These are phyloP conservation scores for Candida ponderosae DNA, from an alignment of 805 yeast species.

Conservation along the genomic window DNA sequence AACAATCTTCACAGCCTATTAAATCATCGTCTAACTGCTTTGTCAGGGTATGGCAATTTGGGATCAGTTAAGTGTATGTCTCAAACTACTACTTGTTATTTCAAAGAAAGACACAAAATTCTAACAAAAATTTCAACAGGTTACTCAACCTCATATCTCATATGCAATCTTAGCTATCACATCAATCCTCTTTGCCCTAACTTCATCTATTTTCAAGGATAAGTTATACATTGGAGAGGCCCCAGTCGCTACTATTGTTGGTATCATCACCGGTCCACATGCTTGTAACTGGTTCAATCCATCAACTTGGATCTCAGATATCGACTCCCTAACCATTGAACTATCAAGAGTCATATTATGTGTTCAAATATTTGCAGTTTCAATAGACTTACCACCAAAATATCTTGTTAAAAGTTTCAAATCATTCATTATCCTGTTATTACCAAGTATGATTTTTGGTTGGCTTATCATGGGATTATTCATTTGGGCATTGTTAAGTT, in stretches of 20 bases:
- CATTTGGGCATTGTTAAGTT: constrained; percentile 49
- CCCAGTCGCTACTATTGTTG: constrained; percentile 55
- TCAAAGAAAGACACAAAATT: too few species aligned
- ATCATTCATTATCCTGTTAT: constrained; percentile 46
- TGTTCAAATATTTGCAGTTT: constrained; percentile 65
- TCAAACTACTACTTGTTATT: too few species aligned
- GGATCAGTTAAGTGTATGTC: too few species aligned
- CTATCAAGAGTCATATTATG: constrained; percentile 57
- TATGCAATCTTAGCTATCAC: constrained; percentile 59
- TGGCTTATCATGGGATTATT: constrained; percentile 61
- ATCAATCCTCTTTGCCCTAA: constrained; percentile 46
- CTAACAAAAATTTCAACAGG: too few species aligned
- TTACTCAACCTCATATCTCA: constrained; percentile 27
- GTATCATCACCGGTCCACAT: constrained; percentile 53
- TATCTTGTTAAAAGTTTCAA: constrained; percentile 54
- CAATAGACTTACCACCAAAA: constrained; percentile 65
- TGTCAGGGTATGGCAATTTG: too few species aligned
- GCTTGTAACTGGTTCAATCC: constrained; percentile 54
- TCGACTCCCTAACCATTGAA: constrained; percentile 45
- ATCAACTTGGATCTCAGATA: constrained; percentile 44
- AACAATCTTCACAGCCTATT: too few species aligned
- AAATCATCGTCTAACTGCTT: too few species aligned
- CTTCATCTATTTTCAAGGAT: constrained; percentile 54
- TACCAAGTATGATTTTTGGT: constrained; percentile 66
- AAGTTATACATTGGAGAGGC: constrained; percentile 58